phyloP scores from a whole-genome alignment of 345 rosid genomes.

The Dipteronia dyeriana region DNA sequence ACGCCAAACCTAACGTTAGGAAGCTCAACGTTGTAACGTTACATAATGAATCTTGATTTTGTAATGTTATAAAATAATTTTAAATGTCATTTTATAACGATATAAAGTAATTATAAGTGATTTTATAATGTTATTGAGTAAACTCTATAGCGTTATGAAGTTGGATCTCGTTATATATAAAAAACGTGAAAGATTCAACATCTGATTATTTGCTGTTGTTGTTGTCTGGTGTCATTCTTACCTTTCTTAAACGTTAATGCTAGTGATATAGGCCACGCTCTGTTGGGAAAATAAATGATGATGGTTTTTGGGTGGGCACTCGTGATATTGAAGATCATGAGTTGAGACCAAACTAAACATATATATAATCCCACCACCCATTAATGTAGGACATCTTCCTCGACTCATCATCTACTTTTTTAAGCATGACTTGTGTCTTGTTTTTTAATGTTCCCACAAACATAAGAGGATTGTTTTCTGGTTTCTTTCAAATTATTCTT shows the following conservation, averaged over 20 bases:
- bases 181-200: too few relatives aligned
- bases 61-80: too few relatives aligned
- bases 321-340: neutral
- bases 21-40: too few relatives aligned
- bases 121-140: too few relatives aligned
- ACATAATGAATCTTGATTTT: too few relatives aligned
- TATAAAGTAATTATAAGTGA: too few relatives aligned
- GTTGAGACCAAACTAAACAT: neutral
- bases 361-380: constrained; percentile 7
- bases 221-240: too few relatives aligned
- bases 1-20: neutral
- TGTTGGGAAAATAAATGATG: neutral
- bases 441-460: neutral
- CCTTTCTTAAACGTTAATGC: too few relatives aligned
- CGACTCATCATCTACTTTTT: neutral
- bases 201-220: too few relatives aligned
- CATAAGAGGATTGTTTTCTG: neutral
- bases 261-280: neutral
- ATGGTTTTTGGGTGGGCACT: neutral
- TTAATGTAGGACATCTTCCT: constrained; percentile 9
- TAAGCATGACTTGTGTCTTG: neutral
- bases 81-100: too few relatives aligned
- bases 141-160: too few relatives aligned
- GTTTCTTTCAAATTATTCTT: neutral
- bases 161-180: too few relatives aligned